Base-by-base conservation (phyloP, 2,329 filamentous ascomycete species). In the Harringtonia lauricola region DNA sequence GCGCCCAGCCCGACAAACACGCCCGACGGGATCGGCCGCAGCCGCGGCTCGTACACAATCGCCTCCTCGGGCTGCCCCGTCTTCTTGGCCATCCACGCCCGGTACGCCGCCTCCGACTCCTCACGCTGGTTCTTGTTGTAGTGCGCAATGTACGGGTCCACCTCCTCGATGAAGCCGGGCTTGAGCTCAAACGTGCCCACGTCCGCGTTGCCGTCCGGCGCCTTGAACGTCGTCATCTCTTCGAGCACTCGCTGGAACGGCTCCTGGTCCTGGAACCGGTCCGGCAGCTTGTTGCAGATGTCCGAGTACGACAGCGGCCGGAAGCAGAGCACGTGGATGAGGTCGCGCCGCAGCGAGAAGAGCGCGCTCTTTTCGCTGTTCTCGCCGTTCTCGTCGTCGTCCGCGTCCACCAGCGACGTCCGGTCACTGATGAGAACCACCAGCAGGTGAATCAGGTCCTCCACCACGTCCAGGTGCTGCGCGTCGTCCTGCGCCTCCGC, bases 121-220 rank as follows among this genome's bases (percentile, higher is more conserved):
- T 98, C 92, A 41, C 92, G 79, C 60, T 96, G 90, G 55, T 98
- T 98, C 58, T 95, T 94, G 56, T 81, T 94, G 62, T 95, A 98
- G 57, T 96, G 88, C 8, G 89, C 85, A 56, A 89, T 92, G 59
- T 95, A 98, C 1, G 94, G 92, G 59, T 98, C 94, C 41, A 98
- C 79, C 38, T 94, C 76, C 52, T 90, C 84, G 33, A 95, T 74
- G 54, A 82, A 92, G 48, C 94, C 78, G 5, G 84, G 79, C 57
- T 89, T 92, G 41, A 98, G 68, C 60, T 95, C 88, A 55, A 98
- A 98, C 0, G 86, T 94, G 45, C 94, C 92, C 15, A 89, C 85
- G 58, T 98, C 92, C 5, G 85, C 86, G 28, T 96, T 65, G 6
- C 90, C 92, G 61, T 98, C 92, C 0, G 92, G 92, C 10, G 87